phyloP scores from a whole-genome alignment of 1,139 yeast species.

The Taphrina communis region DNA sequence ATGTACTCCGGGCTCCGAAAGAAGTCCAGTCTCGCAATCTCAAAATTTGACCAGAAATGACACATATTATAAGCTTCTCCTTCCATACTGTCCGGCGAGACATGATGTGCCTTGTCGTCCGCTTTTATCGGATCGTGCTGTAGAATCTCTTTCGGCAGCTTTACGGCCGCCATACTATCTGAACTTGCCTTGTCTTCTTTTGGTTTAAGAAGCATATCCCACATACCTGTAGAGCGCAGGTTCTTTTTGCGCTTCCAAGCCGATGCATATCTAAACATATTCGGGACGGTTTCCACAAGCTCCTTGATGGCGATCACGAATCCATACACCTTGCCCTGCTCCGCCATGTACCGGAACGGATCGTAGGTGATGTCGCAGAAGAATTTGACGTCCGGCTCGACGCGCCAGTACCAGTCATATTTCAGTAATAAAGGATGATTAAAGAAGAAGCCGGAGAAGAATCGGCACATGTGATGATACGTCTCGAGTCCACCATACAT shows the following conservation, averaged over 20 bases:
- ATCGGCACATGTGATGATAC: conserved; percentile 74
- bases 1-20: conserved; percentile 70
- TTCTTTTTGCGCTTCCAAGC: conserved; percentile 61
- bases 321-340: conserved; percentile 73
- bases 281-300: conserved; percentile 77
- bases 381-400: conserved; percentile 88
- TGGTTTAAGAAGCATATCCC: conserved; percentile 53
- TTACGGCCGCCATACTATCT: conserved; percentile 44
- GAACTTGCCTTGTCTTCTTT: conserved; percentile 47
- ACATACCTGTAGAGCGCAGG: conserved; percentile 59
- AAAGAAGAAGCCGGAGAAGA: conserved; percentile 78
- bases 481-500: conserved; percentile 80
- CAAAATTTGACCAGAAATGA: conserved; percentile 95
- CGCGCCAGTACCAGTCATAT: conserved; percentile 91
- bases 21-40: conserved; percentile 78
- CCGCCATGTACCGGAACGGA: conserved; percentile 82
- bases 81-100: conserved; percentile 44
- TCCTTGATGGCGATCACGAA: conserved; percentile 79
- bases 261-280: conserved; percentile 71
- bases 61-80: conserved; percentile 76
- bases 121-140: conserved; percentile 42
- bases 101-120: conserved; percentile 46
- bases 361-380: conserved; percentile 90
- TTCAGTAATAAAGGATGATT: conserved; percentile 68
- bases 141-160: conserved; percentile 21